Percentiles rank a stretch among this genome's conserved stretches.
These are phyloP conservation scores for Trypanosoma theileri DNA, from an alignment of 208 protist genomes.

Conservation along the genomic window DNA sequence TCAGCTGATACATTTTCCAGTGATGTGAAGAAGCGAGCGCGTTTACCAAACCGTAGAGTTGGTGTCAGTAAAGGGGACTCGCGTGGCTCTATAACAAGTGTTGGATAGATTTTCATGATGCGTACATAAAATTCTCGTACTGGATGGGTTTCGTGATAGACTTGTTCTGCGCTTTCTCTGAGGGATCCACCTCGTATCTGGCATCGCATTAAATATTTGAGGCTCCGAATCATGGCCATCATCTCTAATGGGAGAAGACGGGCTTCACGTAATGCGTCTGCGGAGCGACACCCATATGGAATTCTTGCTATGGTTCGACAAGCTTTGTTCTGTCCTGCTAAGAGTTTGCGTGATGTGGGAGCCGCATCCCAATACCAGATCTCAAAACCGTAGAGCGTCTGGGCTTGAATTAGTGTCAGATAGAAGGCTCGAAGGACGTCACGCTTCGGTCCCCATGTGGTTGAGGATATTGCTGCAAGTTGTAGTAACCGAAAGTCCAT, in stretches of 20 bases:
- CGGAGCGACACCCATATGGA: not conserved
- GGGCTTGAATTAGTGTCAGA: constrained; percentile 1
- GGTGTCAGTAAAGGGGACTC: not conserved
- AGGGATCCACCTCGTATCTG: not conserved
- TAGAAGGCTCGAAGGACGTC: constrained; percentile 1
- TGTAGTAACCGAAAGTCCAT: not conserved
- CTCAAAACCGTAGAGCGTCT: constrained; percentile 5
- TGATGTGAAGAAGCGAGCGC: not conserved
- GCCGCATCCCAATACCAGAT: constrained; percentile 6
- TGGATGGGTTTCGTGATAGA: not conserved
- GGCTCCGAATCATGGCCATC: not conserved
- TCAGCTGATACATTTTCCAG: not conserved
- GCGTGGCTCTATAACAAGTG: not conserved
- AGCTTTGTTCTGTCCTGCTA: not conserved
- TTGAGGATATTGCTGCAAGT: not conserved
- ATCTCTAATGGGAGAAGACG: not conserved
- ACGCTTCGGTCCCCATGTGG: constrained; percentile 6
- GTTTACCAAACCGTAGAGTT: not conserved
- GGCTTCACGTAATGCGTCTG: constrained; percentile 1
- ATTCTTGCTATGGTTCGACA: constrained; percentile 4
- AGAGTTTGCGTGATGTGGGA: not conserved
- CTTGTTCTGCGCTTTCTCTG: not conserved
- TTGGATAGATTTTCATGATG: not conserved
- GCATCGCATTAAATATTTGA: not conserved
- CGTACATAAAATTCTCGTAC: not conserved